Evolutionary conservation across 2,329 filamentous ascomycete genomes (phyloP).

Genomic region (Daldinia sp.): DNA sequence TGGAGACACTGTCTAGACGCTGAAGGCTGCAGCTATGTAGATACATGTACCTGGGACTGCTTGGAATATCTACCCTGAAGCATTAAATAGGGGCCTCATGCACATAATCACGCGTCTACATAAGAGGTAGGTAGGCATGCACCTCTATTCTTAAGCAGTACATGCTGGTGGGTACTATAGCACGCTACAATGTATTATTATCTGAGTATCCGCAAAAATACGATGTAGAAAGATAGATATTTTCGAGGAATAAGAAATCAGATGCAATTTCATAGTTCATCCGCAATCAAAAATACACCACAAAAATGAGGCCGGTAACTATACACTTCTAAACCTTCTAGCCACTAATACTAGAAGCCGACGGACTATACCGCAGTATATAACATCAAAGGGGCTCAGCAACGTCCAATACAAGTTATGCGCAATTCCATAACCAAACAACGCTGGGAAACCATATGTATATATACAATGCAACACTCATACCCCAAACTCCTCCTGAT

Average conservation of each 20-base stretch:
- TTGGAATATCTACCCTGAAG: constrained; percentile 5
- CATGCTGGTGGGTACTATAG: too few relatives aligned
- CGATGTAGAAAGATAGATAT: background rate
- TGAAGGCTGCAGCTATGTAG: too few relatives aligned
- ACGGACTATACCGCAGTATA: too few relatives aligned
- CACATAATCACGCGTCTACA: background rate
- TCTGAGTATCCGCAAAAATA: too few relatives aligned
- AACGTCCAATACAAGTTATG: background rate
- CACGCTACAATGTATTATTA: too few relatives aligned
- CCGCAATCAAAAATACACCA: too few relatives aligned
- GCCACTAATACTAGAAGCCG: too few relatives aligned
- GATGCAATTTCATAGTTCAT: too few relatives aligned
- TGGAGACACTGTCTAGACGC: constrained; percentile 8
- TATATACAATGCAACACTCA: constrained; percentile 25
- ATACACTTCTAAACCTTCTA: too few relatives aligned
- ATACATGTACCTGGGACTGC: too few relatives aligned
- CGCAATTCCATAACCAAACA: constrained; percentile 13
- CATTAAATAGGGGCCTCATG: constrained; percentile 3
- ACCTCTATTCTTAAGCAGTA: background rate
- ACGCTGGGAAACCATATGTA: constrained; percentile 18
- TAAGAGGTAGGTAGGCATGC: too few relatives aligned
- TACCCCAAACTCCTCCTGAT: constrained; percentile 34
- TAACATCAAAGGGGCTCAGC: background rate
- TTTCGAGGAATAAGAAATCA: background rate
- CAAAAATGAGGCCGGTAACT: too few relatives aligned